Evolutionary conservation across 2,329 filamentous ascomycete genomes (phyloP).

Genomic region (Curvularia verruculosa): DNA sequence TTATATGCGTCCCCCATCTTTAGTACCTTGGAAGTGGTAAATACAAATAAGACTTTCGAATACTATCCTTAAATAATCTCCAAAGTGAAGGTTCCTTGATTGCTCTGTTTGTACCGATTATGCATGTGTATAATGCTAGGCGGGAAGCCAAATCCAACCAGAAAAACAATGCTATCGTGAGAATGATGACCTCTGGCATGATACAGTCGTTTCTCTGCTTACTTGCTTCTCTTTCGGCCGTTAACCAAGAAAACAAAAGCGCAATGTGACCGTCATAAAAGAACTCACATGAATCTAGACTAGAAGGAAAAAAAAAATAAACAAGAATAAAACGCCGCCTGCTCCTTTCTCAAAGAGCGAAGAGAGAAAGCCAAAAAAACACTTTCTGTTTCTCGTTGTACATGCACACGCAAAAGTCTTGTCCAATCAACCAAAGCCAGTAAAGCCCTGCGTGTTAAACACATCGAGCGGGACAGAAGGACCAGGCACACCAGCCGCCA

Average conservation of each 20-base stretch:
- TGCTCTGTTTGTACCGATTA: not conserved
- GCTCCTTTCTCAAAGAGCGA: too few relatives aligned
- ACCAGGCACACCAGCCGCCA: constrained; percentile 5
- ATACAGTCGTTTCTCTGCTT: constrained; percentile 2
- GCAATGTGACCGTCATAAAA: not conserved
- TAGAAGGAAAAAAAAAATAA: not conserved
- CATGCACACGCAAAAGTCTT: too few relatives aligned
- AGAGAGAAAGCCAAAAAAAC: not conserved
- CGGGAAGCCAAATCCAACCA: not conserved
- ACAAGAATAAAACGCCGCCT: not conserved
- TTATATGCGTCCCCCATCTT: not conserved
- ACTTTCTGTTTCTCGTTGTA: not conserved
- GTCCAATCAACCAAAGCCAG: constrained; percentile 33
- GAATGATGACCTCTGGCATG: constrained; percentile 4
- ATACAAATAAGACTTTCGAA: not conserved
- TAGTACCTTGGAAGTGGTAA: not conserved
- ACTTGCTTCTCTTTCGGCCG: not conserved
- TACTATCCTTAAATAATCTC: too few relatives aligned
- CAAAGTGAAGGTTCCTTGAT: not conserved
- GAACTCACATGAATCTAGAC: not conserved
- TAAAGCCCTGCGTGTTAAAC: constrained; percentile 32
- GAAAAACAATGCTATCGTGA: not conserved
- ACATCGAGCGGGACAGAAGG: constrained; percentile 15
- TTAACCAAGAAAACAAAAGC: too few relatives aligned
- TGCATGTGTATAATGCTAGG: not conserved